Evolutionary conservation across 495 filamentous ascomycete species (phyloP), one percentile per base, ranked within the genome.

Genomic region (Penicillium cosmopolitanum): DNA sequence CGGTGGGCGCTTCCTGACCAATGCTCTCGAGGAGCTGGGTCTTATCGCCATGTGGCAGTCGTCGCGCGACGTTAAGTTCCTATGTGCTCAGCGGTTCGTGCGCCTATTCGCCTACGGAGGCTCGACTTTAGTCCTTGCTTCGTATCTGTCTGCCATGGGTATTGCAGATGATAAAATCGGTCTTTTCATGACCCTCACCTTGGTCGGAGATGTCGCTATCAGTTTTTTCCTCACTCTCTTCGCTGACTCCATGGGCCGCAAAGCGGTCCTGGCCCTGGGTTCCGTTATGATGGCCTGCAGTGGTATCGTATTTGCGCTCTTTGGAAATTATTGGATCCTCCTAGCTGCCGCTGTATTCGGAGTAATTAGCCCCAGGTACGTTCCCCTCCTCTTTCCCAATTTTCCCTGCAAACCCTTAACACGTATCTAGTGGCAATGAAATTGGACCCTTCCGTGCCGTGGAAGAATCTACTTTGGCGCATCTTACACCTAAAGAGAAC

Each of bases 171-270:
- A 84, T n/a, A 78, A 78, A n/a, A 93, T 90, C 44, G 92, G 92
- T 15, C 78, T 93, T 5, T 95, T 96, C 71, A 96, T 96, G 91
- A 92, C 89, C 4, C 73, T 94, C 50, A 96, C 92, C 0, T 74
- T 96, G 53, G 73, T 90, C 16, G 92, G 92, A 28, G 92, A 96
- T 76, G 87, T 90, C 2, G 61, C 86, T 25, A 87, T 96, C 56
- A 91, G 90, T 52, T 85, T 92, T 18, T 65, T 88, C 23, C 79
- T 96, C 23, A 92, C 92, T 0, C 73, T 92, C 3, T 84, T 89
- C 56, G 91, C 91, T 3, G 91, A 96, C 76, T 72, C 79, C 1
- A 70, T 93, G 51, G 91, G 92, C 11, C 80, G 91, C 51, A 85
- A 86, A 56, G 81, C 78, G 5, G 85, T 89, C n/a, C 73, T 96